Base-by-base conservation (phyloP, 2,329 filamentous ascomycete species). In the Massarina eburnea region DNA sequence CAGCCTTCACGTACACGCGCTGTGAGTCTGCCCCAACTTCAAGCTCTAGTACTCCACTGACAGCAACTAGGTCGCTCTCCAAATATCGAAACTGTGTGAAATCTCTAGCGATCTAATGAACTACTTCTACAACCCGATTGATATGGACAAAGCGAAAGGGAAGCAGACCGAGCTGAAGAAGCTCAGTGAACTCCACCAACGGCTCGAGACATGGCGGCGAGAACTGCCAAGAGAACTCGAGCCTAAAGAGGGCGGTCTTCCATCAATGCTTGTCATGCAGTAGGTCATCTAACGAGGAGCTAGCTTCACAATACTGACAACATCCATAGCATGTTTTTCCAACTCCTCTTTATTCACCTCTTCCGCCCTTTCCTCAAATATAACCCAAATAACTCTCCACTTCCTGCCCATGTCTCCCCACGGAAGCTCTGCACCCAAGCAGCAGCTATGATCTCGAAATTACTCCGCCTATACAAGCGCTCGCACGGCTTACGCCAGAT, bases 341-440 rank as follows among this genome's bases (percentile, higher is more conserved):
- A 97, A 63, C 80, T 97, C 1, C 84, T 96, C 37, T 95, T 95
- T 65, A 95, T 97, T 49, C 91, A 97, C 62, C 83, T 97, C 4
- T 97, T 96, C 76, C 84, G 92, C 4, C 92, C 94, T 0, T 97
- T 97, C 65, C 79, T 97, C 40, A 96, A 94, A 68, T 97, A 96
- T 64, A 86, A 83, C 3, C 89, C 88, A 39, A 75, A 82, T 6
- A 85, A 84, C 1, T 96, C 91, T 1, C 92, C 91, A 1, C 79
- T 96, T 1, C 92, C 91, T 3, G 74, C 84, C 2, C 90, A 95
- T 59, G 88, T 96, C 15, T 96, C 91, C 7, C 92, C 94, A 0
- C 84, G 92, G 15, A 90, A 91, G 56, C 83, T 95, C 43, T 96
- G 92, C 71, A 94, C 91, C 0, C 88, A 92, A 62, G 91, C 94